Conservation (phyloP, 768 basidiomycete genomes). For the Agaricus blazei region DNA sequence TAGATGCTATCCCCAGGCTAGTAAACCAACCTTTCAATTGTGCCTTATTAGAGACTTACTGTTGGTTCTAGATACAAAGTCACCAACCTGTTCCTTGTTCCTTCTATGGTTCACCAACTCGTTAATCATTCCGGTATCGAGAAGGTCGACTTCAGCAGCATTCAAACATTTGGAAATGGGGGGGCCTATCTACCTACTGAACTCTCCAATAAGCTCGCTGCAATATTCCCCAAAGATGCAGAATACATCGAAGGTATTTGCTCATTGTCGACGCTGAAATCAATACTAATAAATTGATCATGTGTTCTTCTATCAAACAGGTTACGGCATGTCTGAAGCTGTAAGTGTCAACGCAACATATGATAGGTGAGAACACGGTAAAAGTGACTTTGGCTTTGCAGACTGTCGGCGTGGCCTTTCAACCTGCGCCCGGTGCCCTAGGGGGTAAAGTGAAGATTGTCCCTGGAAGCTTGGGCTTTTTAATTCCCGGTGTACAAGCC, state of each 20-base stretch:
- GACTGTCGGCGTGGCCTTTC: slow-evolving; percentile 49
- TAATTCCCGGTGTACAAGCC: slow-evolving; percentile 61
- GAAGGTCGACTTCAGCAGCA: slow-evolving; percentile 46
- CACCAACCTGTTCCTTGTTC: slow-evolving; percentile 44
- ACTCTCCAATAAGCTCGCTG: slow-evolving; percentile 34
- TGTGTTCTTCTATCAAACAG: slow-evolving; percentile 21
- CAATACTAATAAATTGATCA: too few relatives aligned
- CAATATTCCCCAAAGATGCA: slow-evolving; percentile 27
- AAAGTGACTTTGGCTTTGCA: slow-evolving; percentile 16
- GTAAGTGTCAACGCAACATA: slow-evolving; percentile 29
- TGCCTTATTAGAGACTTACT: background rate
- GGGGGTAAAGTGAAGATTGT: slow-evolving; percentile 33
- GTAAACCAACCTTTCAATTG: slow-evolving; percentile 11
- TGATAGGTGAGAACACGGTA: background rate
- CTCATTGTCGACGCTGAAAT: too few relatives aligned
- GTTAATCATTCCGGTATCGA: slow-evolving; percentile 46
- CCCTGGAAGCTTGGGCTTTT: slow-evolving; percentile 46
- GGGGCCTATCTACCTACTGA: slow-evolving; percentile 66
- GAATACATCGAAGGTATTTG: slow-evolving; percentile 38
- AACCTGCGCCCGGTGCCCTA: slow-evolving; percentile 39
- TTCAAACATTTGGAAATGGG: slow-evolving; percentile 41
- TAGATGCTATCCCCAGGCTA: slow-evolving; percentile 56
- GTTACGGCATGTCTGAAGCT: slow-evolving; percentile 67
- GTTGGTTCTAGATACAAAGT: slow-evolving; percentile 43
- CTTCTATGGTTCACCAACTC: slow-evolving; percentile 60